Conservation (phyloP, 1,284 basidiomycete species). For the Malassezia equina region DNA sequence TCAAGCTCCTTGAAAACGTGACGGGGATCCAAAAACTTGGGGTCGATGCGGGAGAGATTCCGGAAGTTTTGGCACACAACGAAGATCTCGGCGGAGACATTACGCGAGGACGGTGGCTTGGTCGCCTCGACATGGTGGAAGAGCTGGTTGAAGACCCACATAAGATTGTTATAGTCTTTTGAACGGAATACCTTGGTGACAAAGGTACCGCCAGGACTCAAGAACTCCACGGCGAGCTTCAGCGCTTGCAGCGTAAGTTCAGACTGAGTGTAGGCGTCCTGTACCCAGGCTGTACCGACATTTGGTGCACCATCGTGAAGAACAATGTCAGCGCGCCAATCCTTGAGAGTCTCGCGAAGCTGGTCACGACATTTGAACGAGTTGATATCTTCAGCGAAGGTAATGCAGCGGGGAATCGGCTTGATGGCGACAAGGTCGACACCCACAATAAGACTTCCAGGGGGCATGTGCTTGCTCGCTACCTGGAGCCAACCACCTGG, state of each 20-base stretch:
- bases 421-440: conserved; percentile 94
- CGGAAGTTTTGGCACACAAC: conserved; percentile 94
- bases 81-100: conserved; percentile 99
- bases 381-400: conserved; percentile 91
- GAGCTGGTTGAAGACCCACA: conserved; percentile 97
- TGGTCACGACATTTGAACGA: conserved; percentile 79
- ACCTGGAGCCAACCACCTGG: conserved; percentile 99
- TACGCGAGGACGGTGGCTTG: conserved; percentile 94
- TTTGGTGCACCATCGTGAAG: conserved; percentile 99
- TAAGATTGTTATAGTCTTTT: conserved; percentile 93
- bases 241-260: conserved; percentile 93
- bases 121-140: conserved; percentile 96
- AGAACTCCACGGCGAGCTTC: conserved; percentile 91
- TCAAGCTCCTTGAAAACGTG: conserved; percentile 89
- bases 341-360: conserved; percentile 79
- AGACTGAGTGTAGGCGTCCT: conserved; percentile 94
- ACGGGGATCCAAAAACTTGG: conserved; percentile 92
- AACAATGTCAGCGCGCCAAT: conserved; percentile 99
- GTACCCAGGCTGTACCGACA: conserved; percentile 98
- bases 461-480: conserved; percentile 94
- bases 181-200: conserved; percentile 98
- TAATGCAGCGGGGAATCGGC: conserved; percentile 83
- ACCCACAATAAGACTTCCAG: conserved; percentile 86
- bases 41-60: conserved; percentile 89
- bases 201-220: conserved; percentile 76